Evolutionary conservation across 129 eudicot genomes (phyloP), one percentile per base, ranked within the genome.

Genomic region (carrot (Daucus carota)): DNA sequence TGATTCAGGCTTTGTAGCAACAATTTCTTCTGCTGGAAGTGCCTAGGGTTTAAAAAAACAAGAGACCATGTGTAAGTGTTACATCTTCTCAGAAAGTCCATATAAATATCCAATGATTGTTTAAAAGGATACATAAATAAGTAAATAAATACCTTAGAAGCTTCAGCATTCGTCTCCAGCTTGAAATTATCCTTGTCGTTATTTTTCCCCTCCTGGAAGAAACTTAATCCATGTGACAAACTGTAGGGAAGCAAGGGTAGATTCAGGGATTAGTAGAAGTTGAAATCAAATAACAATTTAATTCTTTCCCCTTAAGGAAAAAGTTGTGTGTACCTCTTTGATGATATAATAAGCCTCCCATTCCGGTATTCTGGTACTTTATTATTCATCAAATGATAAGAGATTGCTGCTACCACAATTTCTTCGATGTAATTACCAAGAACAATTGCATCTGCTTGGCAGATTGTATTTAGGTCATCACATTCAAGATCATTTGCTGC

Each of bases 401-500:
- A 93, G 73, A 93, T 78, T 50, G 98, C 98, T 28, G 98, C 88
- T 50, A 93, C 83, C 41, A 93, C 96, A 38, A 93, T 93, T 80
- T 93, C 97, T 54, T 93, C 91, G 1, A 93, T 90, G 81, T 87
- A 85, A 73, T 90, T 65, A 75, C 98, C 82, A 54, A 93, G 87
- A 80, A 87, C 84, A 80, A 87, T 46, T 13, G 98, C 86, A 85
- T 93, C 98, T 7, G 91, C 92, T 18, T 84, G 90, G 71, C 98
- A 93, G 74, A 93, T 90, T 59, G 96, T 84, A 71, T 86, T 89
- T 62, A 93, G 82, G 83, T 93, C 98, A 76, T 93, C 97, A 76
- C 98, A 93, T 33, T 88, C 97, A 28, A 93, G 88, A 84, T 93
- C 97, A 74, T 93, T 93, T 68, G 96, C 97, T 29, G 92, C 92